Evolutionary conservation across 2,329 filamentous ascomycete species (phyloP).

Genomic region (Fusarium sp.): DNA sequence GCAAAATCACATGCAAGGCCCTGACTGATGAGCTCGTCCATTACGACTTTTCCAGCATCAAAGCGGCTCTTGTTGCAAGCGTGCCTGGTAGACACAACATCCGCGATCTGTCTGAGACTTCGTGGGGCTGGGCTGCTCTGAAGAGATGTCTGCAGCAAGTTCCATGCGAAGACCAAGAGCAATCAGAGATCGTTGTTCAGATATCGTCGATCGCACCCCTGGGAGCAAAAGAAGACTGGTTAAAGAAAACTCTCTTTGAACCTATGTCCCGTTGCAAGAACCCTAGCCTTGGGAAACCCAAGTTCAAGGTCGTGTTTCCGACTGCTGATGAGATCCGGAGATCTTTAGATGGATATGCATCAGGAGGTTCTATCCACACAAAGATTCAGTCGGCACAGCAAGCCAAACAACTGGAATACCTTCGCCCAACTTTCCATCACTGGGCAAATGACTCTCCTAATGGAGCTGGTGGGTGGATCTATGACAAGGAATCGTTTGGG

Average conservation of each 20-base stretch:
- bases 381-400: constrained; percentile 79
- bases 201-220: constrained; percentile 87
- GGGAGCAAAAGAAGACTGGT: constrained; percentile 77
- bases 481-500: not conserved
- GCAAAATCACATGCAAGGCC: constrained; percentile 62
- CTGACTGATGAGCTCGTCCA: constrained; percentile 68
- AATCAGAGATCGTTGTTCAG: constrained; percentile 69
- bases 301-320: constrained; percentile 82
- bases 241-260: constrained; percentile 72
- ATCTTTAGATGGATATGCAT: constrained; percentile 82
- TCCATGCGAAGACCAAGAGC: constrained; percentile 53
- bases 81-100: constrained; percentile 76
- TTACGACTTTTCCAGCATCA: constrained; percentile 78
- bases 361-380: constrained; percentile 84
- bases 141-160: constrained; percentile 69
- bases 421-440: constrained; percentile 77
- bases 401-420: constrained; percentile 77
- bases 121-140: constrained; percentile 83
- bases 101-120: constrained; percentile 60
- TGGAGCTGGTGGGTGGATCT: constrained; percentile 48
- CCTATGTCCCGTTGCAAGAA: constrained; percentile 54
- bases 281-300: constrained; percentile 49
- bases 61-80: constrained; percentile 81
- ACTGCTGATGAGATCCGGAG: constrained; percentile 81
- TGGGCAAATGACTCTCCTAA: constrained; percentile 74